These are phyloP conservation scores for Vachellia pachyceras DNA, from an alignment of 306 rosid genomes.

Conservation along the genomic window DNA sequence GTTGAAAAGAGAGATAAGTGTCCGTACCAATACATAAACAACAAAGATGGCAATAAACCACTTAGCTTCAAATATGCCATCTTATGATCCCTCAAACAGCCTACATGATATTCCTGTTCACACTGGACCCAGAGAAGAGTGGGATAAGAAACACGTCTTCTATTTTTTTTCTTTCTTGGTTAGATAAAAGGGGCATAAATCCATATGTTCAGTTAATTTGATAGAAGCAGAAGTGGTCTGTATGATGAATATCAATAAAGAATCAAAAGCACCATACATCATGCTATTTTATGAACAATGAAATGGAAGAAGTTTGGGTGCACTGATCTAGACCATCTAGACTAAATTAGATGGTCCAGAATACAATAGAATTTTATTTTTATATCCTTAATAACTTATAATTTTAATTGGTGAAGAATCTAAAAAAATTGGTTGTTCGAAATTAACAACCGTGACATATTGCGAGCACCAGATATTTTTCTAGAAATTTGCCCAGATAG, in stretches of 20 bases:
- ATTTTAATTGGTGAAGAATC: not conserved
- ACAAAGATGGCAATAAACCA: slow-evolving; percentile 33
- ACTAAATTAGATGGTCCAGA: not conserved
- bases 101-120: slow-evolving; percentile 95
- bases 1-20: slow-evolving; percentile 13
- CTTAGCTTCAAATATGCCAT: slow-evolving; percentile 87
- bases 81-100: slow-evolving; percentile 93
- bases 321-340: not conserved
- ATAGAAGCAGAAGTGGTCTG: slow-evolving; percentile 26
- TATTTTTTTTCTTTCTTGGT: not conserved
- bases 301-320: not conserved
- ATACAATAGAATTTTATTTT: not conserved
- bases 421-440: slow-evolving; percentile 61
- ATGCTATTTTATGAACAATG: not conserved
- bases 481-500: slow-evolving; percentile 67
- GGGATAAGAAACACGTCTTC: not conserved
- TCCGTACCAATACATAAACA: slow-evolving; percentile 28
- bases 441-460: slow-evolving; percentile 58
- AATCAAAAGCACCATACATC: slow-evolving; percentile 16
- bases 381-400: not conserved
- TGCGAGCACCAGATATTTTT: slow-evolving; percentile 54
- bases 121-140: slow-evolving; percentile 59
- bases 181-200: not conserved
- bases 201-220: slow-evolving; percentile 20
- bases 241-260: slow-evolving; percentile 18